Evolutionary conservation across 2,329 filamentous ascomycete genomes (phyloP).

Genomic region (Orbilia oligospora): DNA sequence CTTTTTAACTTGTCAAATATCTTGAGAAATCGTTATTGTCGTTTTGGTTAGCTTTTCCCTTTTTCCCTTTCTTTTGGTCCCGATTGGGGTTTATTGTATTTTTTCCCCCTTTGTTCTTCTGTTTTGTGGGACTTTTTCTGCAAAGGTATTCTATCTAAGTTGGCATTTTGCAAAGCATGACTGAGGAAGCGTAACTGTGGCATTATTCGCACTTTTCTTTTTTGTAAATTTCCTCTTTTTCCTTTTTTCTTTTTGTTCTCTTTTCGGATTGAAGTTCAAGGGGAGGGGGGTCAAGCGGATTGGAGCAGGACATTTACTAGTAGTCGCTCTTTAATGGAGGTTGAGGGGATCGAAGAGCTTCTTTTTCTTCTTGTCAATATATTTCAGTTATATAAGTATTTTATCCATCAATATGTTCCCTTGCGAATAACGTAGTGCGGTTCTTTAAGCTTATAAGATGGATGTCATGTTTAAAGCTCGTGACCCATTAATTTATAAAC

Average conservation of each 20-base stretch:
- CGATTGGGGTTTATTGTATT: background rate
- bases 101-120: background rate
- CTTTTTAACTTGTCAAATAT: slow-evolving; percentile 16
- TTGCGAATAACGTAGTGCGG: background rate
- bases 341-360: background rate
- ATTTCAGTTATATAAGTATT: background rate
- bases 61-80: slow-evolving; percentile 3
- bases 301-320: slow-evolving; percentile 31
- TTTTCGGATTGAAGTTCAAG: background rate
- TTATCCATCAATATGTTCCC: background rate
- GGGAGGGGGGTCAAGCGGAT: slow-evolving; percentile 6
- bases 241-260: background rate
- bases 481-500: no score
- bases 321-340: slow-evolving; percentile 57
- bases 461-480: no score
- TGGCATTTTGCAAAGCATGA: slow-evolving; percentile 23
- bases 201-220: slow-evolving; percentile 1
- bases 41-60: background rate
- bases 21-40: background rate
- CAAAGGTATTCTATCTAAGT: slow-evolving; percentile 27
- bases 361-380: slow-evolving; percentile 12
- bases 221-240: no score
- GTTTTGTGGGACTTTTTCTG: slow-evolving; percentile 11
- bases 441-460: no score
- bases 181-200: slow-evolving; percentile 22